Conservation (phyloP, 805 yeast species). For the Clavispora santaluciae region DNA sequence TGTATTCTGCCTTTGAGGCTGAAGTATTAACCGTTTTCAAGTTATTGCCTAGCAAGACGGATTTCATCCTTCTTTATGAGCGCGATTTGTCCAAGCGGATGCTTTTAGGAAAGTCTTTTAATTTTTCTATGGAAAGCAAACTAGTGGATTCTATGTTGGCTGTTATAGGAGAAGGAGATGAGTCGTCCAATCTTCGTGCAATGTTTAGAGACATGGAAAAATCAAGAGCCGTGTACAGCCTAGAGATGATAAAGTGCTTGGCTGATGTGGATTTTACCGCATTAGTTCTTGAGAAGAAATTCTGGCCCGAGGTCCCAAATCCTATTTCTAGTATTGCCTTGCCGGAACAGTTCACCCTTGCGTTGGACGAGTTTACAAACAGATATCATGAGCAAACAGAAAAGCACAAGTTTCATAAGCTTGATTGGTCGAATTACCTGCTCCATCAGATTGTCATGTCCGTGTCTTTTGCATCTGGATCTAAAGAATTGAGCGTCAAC, state of each 20-base stretch:
- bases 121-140: slow-evolving; percentile 18
- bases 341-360: slow-evolving; percentile 18
- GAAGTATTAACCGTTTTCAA: slow-evolving; percentile 27
- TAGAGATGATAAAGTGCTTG: neutral
- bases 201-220: slow-evolving; percentile 32
- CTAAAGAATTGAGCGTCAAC: slow-evolving; percentile 33
- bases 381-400: slow-evolving; percentile 18
- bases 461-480: slow-evolving; percentile 26
- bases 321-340: slow-evolving; percentile 17
- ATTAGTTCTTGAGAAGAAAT: slow-evolving; percentile 28
- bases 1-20: slow-evolving; percentile 14
- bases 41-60: slow-evolving; percentile 28
- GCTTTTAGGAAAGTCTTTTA: slow-evolving; percentile 20
- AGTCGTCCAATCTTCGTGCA: slow-evolving; percentile 20
- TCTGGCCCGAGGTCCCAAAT: slow-evolving; percentile 39
- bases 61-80: slow-evolving; percentile 27
- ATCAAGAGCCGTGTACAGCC: slow-evolving; percentile 17
- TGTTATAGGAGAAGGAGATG: slow-evolving; percentile 30
- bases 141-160: slow-evolving; percentile 21
- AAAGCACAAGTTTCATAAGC: slow-evolving; percentile 19
- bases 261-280: slow-evolving; percentile 23
- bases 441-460: slow-evolving; percentile 37
- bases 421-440: slow-evolving; percentile 40
- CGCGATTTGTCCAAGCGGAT: slow-evolving; percentile 35
- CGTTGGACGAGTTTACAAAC: slow-evolving; percentile 19